A percentile compares a stretch with the other conserved stretches of the same genome.
These are phyloP conservation scores for Furcasterigmium furcatum DNA, from an alignment of 2,329 filamentous ascomycete species.

Conservation along the genomic window DNA sequence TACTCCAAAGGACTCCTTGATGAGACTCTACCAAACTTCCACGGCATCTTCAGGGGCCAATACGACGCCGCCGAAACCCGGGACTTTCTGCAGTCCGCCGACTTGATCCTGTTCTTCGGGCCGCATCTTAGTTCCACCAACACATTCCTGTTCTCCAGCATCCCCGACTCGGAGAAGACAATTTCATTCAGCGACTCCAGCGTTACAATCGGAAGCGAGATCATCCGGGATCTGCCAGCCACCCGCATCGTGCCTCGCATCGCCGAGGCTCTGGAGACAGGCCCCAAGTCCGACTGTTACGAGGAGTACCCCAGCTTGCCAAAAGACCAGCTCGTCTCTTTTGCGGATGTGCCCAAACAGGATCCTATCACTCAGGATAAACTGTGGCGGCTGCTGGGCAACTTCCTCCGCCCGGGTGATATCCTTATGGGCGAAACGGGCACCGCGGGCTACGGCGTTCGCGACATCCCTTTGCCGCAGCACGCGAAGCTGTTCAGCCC, in stretches of 20 bases:
- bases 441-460: slow-evolving; percentile 52
- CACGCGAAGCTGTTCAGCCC: slow-evolving; percentile 43
- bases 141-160: slow-evolving; percentile 31
- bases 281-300: slow-evolving; percentile 17
- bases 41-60: slow-evolving; percentile 43
- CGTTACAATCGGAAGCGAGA: slow-evolving; percentile 23
- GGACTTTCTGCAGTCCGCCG: slow-evolving; percentile 33
- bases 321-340: slow-evolving; percentile 14
- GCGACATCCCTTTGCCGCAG: slow-evolving; percentile 45
- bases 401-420: slow-evolving; percentile 47
- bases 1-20: slow-evolving; percentile 49
- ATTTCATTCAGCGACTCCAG: slow-evolving; percentile 28
- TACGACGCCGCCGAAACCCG: slow-evolving; percentile 30
- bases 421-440: slow-evolving; percentile 57
- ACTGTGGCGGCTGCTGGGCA: slow-evolving; percentile 42
- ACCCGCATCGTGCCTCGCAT: slow-evolving; percentile 16
- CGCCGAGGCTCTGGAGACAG: slow-evolving; percentile 13
- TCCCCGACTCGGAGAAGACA: slow-evolving; percentile 26
- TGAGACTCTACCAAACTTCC: slow-evolving; percentile 41
- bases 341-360: slow-evolving; percentile 13
- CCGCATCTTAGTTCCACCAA: slow-evolving; percentile 45
- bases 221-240: slow-evolving; percentile 23
- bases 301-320: slow-evolving; percentile 22
- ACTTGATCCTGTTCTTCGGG: slow-evolving; percentile 42
- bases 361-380: slow-evolving; percentile 42